These are phyloP conservation scores for Pythium pyrilobum DNA, from an alignment of 352 stramenopile species.

Conservation along the genomic window DNA sequence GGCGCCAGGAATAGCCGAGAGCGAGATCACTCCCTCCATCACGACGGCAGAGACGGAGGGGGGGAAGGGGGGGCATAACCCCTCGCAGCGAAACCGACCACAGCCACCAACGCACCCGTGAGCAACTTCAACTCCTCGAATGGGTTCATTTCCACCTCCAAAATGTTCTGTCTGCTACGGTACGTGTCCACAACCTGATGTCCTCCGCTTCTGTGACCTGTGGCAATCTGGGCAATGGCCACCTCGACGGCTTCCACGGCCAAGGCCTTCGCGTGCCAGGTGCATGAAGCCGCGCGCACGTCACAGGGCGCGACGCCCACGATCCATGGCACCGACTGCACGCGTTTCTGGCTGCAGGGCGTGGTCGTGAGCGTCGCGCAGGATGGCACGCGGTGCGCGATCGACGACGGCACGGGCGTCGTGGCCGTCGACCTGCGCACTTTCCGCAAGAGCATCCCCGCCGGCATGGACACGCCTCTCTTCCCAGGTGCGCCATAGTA, in stretches of 20 bases:
- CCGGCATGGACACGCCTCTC: slow-evolving; percentile 33
- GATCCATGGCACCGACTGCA: slow-evolving; percentile 57
- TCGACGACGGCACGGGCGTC: slow-evolving; percentile 75
- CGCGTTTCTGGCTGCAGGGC: slow-evolving; percentile 77
- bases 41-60: too few relatives aligned
- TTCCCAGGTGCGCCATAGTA: slow-evolving; percentile 30
- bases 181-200: background rate
- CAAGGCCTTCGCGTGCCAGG: slow-evolving; percentile 59
- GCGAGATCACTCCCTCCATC: too few relatives aligned
- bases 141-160: background rate
- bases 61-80: too few relatives aligned
- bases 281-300: slow-evolving; percentile 35
- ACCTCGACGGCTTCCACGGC: slow-evolving; percentile 20
- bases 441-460: slow-evolving; percentile 58
- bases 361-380: slow-evolving; percentile 37
- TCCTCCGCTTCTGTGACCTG: too few relatives aligned
- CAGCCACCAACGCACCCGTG: too few relatives aligned
- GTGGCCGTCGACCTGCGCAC: slow-evolving; percentile 51
- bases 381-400: slow-evolving; percentile 32
- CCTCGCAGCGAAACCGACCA: too few relatives aligned
- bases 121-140: too few relatives aligned
- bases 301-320: slow-evolving; percentile 34
- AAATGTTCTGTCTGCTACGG: slow-evolving; percentile 7
- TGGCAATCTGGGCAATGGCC: too few relatives aligned
- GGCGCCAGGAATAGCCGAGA: too few relatives aligned